A percentile compares a stretch with the other conserved stretches of the same genome.
Evolutionary conservation across 2,329 filamentous ascomycete species (phyloP).

Genomic region (Hortaea werneckii): DNA sequence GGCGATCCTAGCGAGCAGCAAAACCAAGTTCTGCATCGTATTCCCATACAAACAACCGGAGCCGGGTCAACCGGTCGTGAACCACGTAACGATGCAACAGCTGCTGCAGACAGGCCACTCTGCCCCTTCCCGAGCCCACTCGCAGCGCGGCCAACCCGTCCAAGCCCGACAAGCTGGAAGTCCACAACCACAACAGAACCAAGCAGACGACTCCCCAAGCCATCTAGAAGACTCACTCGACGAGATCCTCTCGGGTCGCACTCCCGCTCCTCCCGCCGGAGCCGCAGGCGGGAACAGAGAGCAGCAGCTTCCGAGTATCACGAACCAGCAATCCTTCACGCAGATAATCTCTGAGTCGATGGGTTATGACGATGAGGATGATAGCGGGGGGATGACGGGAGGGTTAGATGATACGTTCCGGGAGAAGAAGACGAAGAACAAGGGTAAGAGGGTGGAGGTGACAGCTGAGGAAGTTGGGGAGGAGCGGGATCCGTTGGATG

Average conservation of each 20-base stretch:
- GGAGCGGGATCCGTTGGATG: slow-evolving; percentile 21
- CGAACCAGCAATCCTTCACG: slow-evolving; percentile 16
- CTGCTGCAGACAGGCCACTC: too few relatives aligned
- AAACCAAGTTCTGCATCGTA: too few relatives aligned
- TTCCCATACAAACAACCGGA: too few relatives aligned
- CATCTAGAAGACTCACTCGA: slow-evolving; percentile 26
- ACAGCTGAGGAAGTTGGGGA: neutral
- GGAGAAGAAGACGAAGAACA: slow-evolving; percentile 21
- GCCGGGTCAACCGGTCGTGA: too few relatives aligned
- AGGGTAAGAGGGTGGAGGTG: slow-evolving; percentile 3
- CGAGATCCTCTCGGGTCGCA: slow-evolving; percentile 39
- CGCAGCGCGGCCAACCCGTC: too few relatives aligned
- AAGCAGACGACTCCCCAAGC: too few relatives aligned
- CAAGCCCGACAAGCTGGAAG: too few relatives aligned
- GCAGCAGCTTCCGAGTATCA: neutral
- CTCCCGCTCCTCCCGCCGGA: slow-evolving; percentile 27
- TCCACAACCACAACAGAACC: too few relatives aligned
- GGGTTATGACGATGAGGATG: slow-evolving; percentile 13
- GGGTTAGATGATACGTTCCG: slow-evolving; percentile 38
- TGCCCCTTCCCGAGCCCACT: too few relatives aligned
- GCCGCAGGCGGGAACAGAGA: neutral
- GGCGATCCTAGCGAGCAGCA: too few relatives aligned
- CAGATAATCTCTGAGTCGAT: slow-evolving; percentile 11
- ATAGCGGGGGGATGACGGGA: slow-evolving; percentile 12
- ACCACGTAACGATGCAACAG: too few relatives aligned